Conservation (phyloP, 2,329 filamentous ascomycete genomes). For the Huntiella abstrusa region DNA sequence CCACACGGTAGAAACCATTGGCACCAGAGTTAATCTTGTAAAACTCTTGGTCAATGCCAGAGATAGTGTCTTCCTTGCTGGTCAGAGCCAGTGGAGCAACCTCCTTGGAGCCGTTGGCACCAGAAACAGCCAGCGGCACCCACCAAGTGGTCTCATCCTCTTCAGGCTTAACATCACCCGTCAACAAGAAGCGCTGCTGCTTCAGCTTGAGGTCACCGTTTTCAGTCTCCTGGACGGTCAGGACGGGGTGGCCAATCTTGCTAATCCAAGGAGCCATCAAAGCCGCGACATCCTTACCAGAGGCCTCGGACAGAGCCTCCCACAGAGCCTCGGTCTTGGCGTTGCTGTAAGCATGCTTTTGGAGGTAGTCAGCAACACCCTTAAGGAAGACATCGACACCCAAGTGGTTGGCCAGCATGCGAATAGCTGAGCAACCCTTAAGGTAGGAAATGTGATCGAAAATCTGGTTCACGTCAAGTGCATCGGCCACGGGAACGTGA, state of each 20-base stretch:
- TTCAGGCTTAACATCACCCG: slow-evolving; percentile 75
- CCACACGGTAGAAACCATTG: slow-evolving; percentile 78
- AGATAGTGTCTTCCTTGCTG: slow-evolving; percentile 57
- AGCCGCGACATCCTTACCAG: slow-evolving; percentile 63
- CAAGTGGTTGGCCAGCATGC: slow-evolving; percentile 86
- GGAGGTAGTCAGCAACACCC: slow-evolving; percentile 78
- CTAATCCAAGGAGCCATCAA: slow-evolving; percentile 94
- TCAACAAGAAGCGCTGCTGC: slow-evolving; percentile 79
- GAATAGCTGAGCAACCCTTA: slow-evolving; percentile 89
- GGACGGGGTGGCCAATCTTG: slow-evolving; percentile 83
- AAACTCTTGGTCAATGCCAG: slow-evolving; percentile 56
- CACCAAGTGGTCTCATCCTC: slow-evolving; percentile 92
- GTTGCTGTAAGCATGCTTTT: slow-evolving; percentile 71
- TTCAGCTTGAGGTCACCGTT: slow-evolving; percentile 62
- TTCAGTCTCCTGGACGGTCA: slow-evolving; percentile 73
- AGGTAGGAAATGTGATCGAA: slow-evolving; percentile 94
- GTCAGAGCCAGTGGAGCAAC: slow-evolving; percentile 50
- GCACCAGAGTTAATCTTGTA: slow-evolving; percentile 90
- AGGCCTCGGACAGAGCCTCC: slow-evolving; percentile 71
- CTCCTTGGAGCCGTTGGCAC: slow-evolving; percentile 45
- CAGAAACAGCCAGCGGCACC: slow-evolving; percentile 75
- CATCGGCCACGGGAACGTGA: slow-evolving; percentile 84
- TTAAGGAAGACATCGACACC: slow-evolving; percentile 75
- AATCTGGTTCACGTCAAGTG: slow-evolving; percentile 91
- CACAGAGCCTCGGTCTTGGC: slow-evolving; percentile 85